A percentile compares a stretch with the other conserved stretches of the same genome.
Conservation (phyloP, 495 filamentous ascomycete genomes). For the Entonaema liquescens region DNA sequence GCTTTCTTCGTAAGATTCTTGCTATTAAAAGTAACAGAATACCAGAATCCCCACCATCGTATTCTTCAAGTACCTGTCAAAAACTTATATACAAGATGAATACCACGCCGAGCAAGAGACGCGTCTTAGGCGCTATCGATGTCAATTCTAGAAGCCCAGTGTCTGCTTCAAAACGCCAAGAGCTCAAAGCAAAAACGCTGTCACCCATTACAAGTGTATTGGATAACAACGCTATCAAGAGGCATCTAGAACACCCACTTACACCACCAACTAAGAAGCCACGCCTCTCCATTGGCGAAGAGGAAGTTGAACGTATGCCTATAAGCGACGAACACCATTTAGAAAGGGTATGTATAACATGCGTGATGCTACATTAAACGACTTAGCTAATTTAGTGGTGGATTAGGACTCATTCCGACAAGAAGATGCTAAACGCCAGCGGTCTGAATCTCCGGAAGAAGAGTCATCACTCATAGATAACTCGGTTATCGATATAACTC, state of each 20-base stretch:
- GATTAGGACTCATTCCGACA: slow-evolving; percentile 12
- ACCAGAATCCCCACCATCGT: background rate
- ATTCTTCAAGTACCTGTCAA: background rate
- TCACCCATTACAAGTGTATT: background rate
- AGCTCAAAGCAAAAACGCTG: slow-evolving; percentile 7
- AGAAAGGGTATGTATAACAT: slow-evolving; percentile 7
- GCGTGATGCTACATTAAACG: background rate
- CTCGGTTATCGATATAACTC: slow-evolving; percentile 49
- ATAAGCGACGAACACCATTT: background rate
- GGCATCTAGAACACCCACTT: slow-evolving; percentile 12
- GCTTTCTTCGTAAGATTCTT: background rate
- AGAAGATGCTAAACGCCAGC: slow-evolving; percentile 20
- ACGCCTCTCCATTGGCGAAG: slow-evolving; percentile 21
- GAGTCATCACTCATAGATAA: slow-evolving; percentile 50
- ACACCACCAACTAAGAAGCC: slow-evolving; percentile 33
- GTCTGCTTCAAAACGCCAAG: slow-evolving; percentile 10
- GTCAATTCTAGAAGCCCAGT: slow-evolving; percentile 48
- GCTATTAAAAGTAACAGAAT: background rate
- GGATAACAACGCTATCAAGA: slow-evolving; percentile 23
- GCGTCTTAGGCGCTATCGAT: slow-evolving; percentile 55
- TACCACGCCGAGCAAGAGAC: slow-evolving; percentile 53
- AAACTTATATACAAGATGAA: slow-evolving; percentile 41
- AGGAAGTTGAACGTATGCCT: background rate
- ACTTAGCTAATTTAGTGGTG: slow-evolving; percentile 5
- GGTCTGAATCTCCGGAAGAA: slow-evolving; percentile 43